A percentile compares a stretch with the other conserved stretches of the same genome.
phyloP scores from a whole-genome alignment of 225 moss, liverwort and hornwort species.

The Marchantia paleacea region DNA sequence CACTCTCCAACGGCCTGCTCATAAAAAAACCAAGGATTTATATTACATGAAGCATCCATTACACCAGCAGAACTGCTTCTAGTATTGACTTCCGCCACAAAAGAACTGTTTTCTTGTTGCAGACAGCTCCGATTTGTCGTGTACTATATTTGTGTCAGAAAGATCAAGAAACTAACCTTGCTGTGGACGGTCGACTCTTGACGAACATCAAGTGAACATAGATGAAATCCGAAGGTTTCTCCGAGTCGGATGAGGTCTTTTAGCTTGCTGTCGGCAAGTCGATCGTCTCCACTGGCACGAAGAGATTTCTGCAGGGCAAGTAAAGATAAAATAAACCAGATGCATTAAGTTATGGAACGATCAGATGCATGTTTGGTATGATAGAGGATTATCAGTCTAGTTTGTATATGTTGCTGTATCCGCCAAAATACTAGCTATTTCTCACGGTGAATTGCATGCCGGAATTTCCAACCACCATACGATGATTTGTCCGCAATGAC shows the following conservation, averaged over 20 bases:
- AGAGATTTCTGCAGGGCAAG: slow-evolving; percentile 62
- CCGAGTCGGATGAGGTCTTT: slow-evolving; percentile 89
- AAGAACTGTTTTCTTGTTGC: not conserved
- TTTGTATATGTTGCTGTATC: not conserved
- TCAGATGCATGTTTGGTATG: not conserved
- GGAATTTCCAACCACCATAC: not conserved
- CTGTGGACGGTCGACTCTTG: slow-evolving; percentile 91
- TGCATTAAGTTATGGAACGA: too few relatives aligned
- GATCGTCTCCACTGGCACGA: slow-evolving; percentile 65
- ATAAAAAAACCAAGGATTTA: slow-evolving; percentile 9
- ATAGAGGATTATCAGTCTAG: not conserved
- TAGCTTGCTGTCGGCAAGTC: slow-evolving; percentile 86
- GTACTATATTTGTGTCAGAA: not conserved
- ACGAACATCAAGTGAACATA: slow-evolving; percentile 87
- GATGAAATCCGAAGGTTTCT: slow-evolving; percentile 92
- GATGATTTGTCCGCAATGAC: not conserved
- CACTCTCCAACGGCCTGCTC: slow-evolving; percentile 82
- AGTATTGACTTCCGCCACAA: not conserved
- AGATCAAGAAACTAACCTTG: slow-evolving; percentile 43
- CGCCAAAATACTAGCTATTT: not conserved
- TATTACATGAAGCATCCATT: not conserved
- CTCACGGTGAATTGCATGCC: not conserved
- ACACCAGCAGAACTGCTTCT: not conserved
- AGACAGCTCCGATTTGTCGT: not conserved
- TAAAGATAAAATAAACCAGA: not conserved